Evolutionary conservation across 1,284 basidiomycete genomes (phyloP).

Genomic region (Trichosporon asahii): DNA sequence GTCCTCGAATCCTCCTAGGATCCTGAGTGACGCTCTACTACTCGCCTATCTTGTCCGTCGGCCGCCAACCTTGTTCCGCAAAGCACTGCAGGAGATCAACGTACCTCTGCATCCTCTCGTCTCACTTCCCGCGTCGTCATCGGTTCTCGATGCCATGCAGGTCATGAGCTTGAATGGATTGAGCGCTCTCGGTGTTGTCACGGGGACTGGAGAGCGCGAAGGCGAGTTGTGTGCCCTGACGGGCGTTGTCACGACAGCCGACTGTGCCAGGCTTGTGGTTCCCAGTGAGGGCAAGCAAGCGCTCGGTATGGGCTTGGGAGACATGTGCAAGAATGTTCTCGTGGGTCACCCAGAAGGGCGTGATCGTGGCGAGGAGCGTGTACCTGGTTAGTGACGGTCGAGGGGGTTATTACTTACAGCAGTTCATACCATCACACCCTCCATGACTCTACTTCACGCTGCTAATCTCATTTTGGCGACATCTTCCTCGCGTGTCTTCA

Average conservation of each 20-base stretch:
- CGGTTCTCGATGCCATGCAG: constrained; percentile 45
- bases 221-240: constrained; percentile 23
- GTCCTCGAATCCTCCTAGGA: constrained; percentile 16
- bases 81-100: constrained; percentile 24
- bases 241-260: constrained; percentile 33
- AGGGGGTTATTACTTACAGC: not conserved
- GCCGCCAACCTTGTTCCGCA: constrained; percentile 28
- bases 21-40: constrained; percentile 31
- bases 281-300: constrained; percentile 40
- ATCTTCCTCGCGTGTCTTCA: constrained; percentile 37
- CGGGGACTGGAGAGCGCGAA: constrained; percentile 20
- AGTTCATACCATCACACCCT: constrained; percentile 40
- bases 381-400: constrained; percentile 30
- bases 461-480: constrained; percentile 42
- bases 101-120: constrained; percentile 37
- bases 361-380: constrained; percentile 39
- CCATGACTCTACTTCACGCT: constrained; percentile 35
- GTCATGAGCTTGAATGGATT: constrained; percentile 38
- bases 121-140: constrained; percentile 31
- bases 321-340: constrained; percentile 36
- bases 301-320: constrained; percentile 35
- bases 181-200: constrained; percentile 36
- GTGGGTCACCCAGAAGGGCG: constrained; percentile 28
- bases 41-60: constrained; percentile 33
- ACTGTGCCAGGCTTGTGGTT: constrained; percentile 38